Evolutionary conservation across 2,329 filamentous ascomycete genomes (phyloP), one percentile per base, ranked within the genome.

Genomic region (Cryphonectria nitschkei): DNA sequence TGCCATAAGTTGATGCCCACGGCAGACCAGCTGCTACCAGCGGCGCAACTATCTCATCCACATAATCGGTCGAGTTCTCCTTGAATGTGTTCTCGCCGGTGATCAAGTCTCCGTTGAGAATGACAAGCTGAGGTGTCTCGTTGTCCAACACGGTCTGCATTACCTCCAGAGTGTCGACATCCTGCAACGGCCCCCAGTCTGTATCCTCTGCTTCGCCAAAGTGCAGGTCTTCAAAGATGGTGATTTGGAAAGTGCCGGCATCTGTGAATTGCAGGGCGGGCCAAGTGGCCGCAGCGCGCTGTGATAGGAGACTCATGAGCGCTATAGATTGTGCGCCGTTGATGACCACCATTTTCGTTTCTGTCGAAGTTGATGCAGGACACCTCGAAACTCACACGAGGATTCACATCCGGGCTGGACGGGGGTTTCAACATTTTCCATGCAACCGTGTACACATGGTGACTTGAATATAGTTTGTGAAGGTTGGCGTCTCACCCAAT

Each of bases 41-140:
- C 0, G 84, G 84, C 1, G 73, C 76, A 0, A 86, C 83, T 16
- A 87, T 81, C 50, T 79, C 73, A 70, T 87, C 82, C 2, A 88
- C 56, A 58, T 86, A 85, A 7, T 76, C 70, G 0, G 81, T 84
- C 22, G 82, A 80, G 70, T 86, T 86, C 0, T 77, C 71, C 29
- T 79, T 67, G 68, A 77, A 80, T 9, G 82, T 84, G 70, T 84
- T 82, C 70, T 89, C 86, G 29, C 87, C 87, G 0, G 87, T 87
- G 60, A 88, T 84, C 11, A 89, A 78, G 74, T 89, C 87, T 22
- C 87, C 87, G 67, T 88, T 89, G 9, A 89, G 76, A 3, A 89
- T 82, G 2, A 86, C 86, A 1, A 89, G 80, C 58, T 87, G 63
- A 11, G 71, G 58, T 0, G 37, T 22, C 73, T 88, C 87, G 3